A percentile compares a stretch with the other conserved stretches of the same genome.
Evolutionary conservation across 2,329 filamentous ascomycete species (phyloP).

Genomic region (Fusarium coicis): DNA sequence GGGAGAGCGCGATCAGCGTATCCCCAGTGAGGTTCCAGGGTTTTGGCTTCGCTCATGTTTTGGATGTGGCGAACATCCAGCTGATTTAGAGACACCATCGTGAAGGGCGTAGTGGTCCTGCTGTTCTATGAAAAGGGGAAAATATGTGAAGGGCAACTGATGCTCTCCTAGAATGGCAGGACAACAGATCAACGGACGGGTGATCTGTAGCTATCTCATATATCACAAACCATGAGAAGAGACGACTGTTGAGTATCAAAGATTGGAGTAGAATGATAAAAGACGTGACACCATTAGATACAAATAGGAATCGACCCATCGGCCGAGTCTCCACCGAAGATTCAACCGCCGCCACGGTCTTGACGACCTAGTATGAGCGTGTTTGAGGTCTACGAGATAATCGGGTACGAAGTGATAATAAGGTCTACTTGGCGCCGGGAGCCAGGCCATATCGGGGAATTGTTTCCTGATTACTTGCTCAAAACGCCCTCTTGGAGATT

Average conservation of each 20-base stretch:
- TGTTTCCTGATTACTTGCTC: conserved; percentile 40
- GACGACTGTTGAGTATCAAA: conserved; percentile 9
- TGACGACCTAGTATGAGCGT: conserved; percentile 22
- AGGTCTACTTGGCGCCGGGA: conserved; percentile 31
- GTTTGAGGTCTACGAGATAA: conserved; percentile 22
- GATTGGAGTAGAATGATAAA: conserved; percentile 1
- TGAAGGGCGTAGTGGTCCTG: background rate
- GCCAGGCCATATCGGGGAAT: conserved; percentile 37
- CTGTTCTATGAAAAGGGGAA: background rate
- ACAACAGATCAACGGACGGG: background rate
- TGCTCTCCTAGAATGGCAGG: background rate
- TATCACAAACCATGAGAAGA: conserved; percentile 7
- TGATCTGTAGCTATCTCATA: conserved; percentile 7
- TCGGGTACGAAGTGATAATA: conserved; percentile 7
- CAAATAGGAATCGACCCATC: conserved; percentile 39
- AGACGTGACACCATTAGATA: conserved; percentile 36
- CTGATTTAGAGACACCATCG: conserved; percentile 35
- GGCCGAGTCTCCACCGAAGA: conserved; percentile 25
- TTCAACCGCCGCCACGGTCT: background rate
- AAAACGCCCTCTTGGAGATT: conserved; percentile 17
- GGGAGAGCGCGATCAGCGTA: conserved; percentile 58
- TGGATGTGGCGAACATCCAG: conserved; percentile 54
- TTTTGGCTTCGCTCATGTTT: conserved; percentile 51
- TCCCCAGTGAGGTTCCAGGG: conserved; percentile 58
- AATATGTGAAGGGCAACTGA: background rate